Conservation (phyloP, 2,329 filamentous ascomycete species). For the Ophiostoma australiae region DNA sequence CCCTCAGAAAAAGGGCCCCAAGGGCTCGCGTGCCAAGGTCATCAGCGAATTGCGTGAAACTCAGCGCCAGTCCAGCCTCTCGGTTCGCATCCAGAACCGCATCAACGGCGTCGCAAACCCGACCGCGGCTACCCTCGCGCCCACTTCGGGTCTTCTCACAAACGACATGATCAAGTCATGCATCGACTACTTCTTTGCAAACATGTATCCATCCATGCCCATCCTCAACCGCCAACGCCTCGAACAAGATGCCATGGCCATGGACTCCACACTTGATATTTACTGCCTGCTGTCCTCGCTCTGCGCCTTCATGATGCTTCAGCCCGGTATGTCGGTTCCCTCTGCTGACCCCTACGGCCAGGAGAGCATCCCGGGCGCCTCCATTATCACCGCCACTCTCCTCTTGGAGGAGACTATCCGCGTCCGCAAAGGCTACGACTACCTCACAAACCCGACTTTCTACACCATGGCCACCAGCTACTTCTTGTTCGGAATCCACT, state of each 20-base stretch:
- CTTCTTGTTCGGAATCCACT: constrained; percentile 69
- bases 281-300: constrained; percentile 62
- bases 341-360: constrained; percentile 52
- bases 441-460: constrained; percentile 51
- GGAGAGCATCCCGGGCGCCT: constrained; percentile 54
- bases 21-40: constrained; percentile 68
- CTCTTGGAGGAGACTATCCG: constrained; percentile 63
- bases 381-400: constrained; percentile 59
- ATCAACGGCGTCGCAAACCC: constrained; percentile 52
- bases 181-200: constrained; percentile 62
- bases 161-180: constrained; percentile 61
- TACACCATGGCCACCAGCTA: constrained; percentile 67
- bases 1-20: constrained; percentile 71
- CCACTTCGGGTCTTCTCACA: constrained; percentile 57
- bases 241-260: constrained; percentile 54
- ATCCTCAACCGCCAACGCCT: constrained; percentile 56
- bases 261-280: constrained; percentile 58
- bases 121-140: constrained; percentile 41
- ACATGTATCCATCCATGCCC: constrained; percentile 61
- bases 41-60: constrained; percentile 68
- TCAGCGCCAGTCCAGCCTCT: constrained; percentile 61
- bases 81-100: constrained; percentile 56
- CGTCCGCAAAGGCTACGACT: constrained; percentile 60
- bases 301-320: constrained; percentile 63
- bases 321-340: constrained; percentile 58